These are phyloP conservation scores for Pythium folliculosum DNA, from an alignment of 352 stramenopile genomes.

Conservation along the genomic window DNA sequence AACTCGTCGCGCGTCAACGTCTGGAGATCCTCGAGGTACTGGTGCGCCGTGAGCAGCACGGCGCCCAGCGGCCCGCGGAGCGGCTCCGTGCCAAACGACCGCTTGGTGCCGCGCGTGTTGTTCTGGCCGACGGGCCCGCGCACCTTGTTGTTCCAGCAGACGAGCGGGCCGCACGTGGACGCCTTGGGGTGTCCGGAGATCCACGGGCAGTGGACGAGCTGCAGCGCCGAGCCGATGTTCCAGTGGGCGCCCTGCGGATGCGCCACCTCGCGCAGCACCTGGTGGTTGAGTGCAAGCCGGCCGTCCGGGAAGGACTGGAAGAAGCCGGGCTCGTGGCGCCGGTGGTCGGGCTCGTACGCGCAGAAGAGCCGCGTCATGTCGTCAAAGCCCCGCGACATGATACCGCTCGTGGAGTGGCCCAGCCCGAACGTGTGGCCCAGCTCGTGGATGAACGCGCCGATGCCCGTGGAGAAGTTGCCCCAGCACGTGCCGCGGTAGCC, in stretches of 20 bases:
- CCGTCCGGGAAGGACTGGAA: constrained; percentile 27
- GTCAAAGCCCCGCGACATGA: constrained; percentile 75
- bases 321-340: constrained; percentile 30
- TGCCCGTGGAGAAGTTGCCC: constrained; percentile 65
- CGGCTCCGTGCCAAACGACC: constrained; percentile 31
- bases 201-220: constrained; percentile 56
- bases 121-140: constrained; percentile 50
- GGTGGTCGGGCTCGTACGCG: constrained; percentile 32
- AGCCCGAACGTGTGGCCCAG: constrained; percentile 65
- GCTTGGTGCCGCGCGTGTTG: constrained; percentile 43
- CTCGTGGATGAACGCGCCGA: constrained; percentile 69
- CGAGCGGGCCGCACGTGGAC: constrained; percentile 36
- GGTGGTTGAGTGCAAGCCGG: constrained; percentile 39
- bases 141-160: constrained; percentile 36
- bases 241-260: constrained; percentile 46
- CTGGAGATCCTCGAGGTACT: constrained; percentile 52
- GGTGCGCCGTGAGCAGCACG: constrained; percentile 38
- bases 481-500: constrained; percentile 58
- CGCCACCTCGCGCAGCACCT: constrained; percentile 36
- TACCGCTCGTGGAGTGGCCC: constrained; percentile 52
- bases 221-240: constrained; percentile 52
- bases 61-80: constrained; percentile 37
- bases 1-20: constrained; percentile 39
- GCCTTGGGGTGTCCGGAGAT: constrained; percentile 40
- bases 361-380: constrained; percentile 70